Base-by-base conservation (phyloP, 2,329 filamentous ascomycete species). In the Fusarium continuum region DNA sequence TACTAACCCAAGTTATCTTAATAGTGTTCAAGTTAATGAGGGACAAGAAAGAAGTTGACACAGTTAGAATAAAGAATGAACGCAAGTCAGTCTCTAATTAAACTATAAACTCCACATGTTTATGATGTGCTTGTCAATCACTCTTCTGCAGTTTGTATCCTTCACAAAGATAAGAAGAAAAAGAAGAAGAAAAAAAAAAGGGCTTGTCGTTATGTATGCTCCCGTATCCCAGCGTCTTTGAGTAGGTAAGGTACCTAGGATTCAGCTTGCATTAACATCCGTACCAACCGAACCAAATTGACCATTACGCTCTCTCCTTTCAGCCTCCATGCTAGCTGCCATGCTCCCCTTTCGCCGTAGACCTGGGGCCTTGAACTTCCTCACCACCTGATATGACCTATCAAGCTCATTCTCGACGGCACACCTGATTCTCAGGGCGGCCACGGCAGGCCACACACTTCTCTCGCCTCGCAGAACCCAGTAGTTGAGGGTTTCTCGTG, bases 371-470 rank as follows among this genome's bases (percentile, higher is more conserved):
- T 85, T 85, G 25, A 85, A 75, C 61, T 89, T 84, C 58, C 92
- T 82, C 0, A 94, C 90, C 54, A 90, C 80, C 75, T 96, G 91
- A 75, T 96, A 97, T 1, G 91, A 91, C 40, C 88, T 82, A 74
- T 97, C 93, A 10, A 98, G 81, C 73, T 96, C 93, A 51, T 93
- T 89, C 75, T 98, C 94, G 8, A 98, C 85, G 5, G 89, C 90
- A 75, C 92, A 95, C 7, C 94, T 82, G 7, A 96, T 88, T 68
- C 90, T 89, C 60, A 98, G 77, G 13, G 93, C 92, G 26, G 88
- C 88, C 4, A 97, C 87, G 3, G 92, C 91, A 1, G 93, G 94
- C 93, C 94, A 98, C 0, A 97, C 92, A 65, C 91, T 93, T 61
- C 88, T 81, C 77, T 98, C 94, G 2, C 94, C 94, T 50, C 90